Base-by-base conservation (phyloP, 805 yeast species). In the Metschnikowia lunata region DNA sequence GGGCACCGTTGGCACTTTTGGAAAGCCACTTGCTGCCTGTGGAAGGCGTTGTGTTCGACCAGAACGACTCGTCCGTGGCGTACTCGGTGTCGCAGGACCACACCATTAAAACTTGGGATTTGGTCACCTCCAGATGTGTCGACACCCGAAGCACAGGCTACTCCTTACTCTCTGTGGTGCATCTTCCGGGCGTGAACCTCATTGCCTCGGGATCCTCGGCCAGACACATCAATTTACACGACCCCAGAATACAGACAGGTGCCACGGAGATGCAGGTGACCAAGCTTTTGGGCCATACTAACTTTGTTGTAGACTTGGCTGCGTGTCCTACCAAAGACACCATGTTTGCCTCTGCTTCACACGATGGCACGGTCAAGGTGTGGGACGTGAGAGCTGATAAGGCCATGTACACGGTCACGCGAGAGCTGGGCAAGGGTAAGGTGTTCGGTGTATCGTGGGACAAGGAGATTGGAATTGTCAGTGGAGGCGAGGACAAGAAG, bases 41-140 rank as follows among this genome's bases (percentile, higher is more conserved):
- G 18, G 93, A 88, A 58, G 95, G 78, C 32, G 85, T 88, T 23
- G 73, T 79, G 11, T 88, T 89, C 60, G 96, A 87, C 58, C 60
- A 71, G 3, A 68, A 71, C 15, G 98, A 91, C 63, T 51, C 74
- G 36, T 78, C 95, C 0, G 96, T 91, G 6, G 96, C 84, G 9
- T 91, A 93, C 66, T 88, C 98, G 0, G 96, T 87, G 1, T 85
- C 97, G 6, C 97, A 89, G 63, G 98, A 93, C 68, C 99, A 93
- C 62, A 81, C 96, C 0, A 81, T 93, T 51, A 85, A 86, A 59
- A 93, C 99, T 0, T 93, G 98, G 98, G 99, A 93, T 72, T 72
- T 93, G 57, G 85, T 88, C 13, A 90, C 97, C 2, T 72, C 86
- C 10, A 78, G 87, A 52, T 80, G 88, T 56, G 85, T 93, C 27